These are phyloP conservation scores for Pyropia yezoensis DNA, from an alignment of 23 red algal genomes.

Conservation along the genomic window DNA sequence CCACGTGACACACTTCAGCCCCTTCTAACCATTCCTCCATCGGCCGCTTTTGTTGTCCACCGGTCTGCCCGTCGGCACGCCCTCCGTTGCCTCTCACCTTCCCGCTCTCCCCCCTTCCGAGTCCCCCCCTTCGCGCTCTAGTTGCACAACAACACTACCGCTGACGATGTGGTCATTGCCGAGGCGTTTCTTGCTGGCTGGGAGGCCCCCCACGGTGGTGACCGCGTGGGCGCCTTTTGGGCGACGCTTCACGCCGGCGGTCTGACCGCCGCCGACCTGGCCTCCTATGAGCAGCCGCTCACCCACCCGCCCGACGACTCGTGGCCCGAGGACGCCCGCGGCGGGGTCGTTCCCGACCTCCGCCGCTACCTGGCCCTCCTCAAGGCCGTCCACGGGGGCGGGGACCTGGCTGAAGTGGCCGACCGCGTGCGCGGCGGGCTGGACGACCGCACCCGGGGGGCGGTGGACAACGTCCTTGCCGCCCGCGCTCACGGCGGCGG, in stretches of 20 bases:
- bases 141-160: slow-evolving; percentile 30
- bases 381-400: slow-evolving; percentile 16
- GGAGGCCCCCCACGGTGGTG: neutral
- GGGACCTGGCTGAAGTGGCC: slow-evolving; percentile 2
- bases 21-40: too few relatives aligned
- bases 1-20: too few relatives aligned
- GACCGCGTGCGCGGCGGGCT: neutral
- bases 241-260: slow-evolving; percentile 1
- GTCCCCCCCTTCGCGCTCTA: too few relatives aligned
- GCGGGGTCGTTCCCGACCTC: neutral
- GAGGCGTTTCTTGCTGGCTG: slow-evolving; percentile 17
- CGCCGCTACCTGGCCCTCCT: slow-evolving; percentile 10
- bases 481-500: too few relatives aligned
- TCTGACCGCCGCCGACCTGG: slow-evolving; percentile 9
- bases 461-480: neutral
- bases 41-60: too few relatives aligned
- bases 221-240: slow-evolving; percentile 2
- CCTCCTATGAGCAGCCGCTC: slow-evolving; percentile 24
- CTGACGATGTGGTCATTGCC: slow-evolving; percentile 30
- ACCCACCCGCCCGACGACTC: slow-evolving; percentile 1
- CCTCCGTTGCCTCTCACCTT: too few relatives aligned
- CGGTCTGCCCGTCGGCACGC: too few relatives aligned
- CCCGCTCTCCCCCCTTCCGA: too few relatives aligned
- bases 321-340: neutral
- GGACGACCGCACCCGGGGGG: neutral